Base-by-base conservation (phyloP, 352 stramenopile species). In the Aphanomyces stellatus region DNA sequence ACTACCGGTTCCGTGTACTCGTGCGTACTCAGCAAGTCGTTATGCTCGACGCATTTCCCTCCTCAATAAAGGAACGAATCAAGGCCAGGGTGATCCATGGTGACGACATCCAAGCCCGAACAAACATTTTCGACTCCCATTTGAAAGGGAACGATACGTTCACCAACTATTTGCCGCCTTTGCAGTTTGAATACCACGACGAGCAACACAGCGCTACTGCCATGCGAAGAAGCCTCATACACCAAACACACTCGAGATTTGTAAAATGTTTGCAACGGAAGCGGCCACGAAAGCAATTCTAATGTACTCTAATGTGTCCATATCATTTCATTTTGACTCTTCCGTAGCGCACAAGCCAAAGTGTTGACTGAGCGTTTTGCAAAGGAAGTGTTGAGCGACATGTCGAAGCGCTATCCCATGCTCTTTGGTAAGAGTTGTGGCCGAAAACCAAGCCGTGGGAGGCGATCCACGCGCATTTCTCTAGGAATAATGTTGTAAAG, bases 21-120 rank as follows among this genome's bases (percentile, higher is more conserved):
- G 76, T 81, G 31, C 74, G 84, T 5, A 69, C 90, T 22, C 71
- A 75, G 60, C 81, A 92, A 53, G 69, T 92, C 28, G 53, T 74
- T 7, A 68, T 75, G 27, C 67, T 92, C 42, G 81, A 90, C 51
- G 67, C 70, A 4, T 72, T 90, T 49, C 53, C 69, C 5, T 75
- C 83, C n/a, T 85, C 77, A 1, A 76, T 77, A 17, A 87, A 82
- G 55, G 81, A 90, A 59, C 90, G 90, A 68, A 75, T 89, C 62
- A 92, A 92, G 64, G 80, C 81, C 24, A 72, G 84, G 13, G 80
- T 74, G 19, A 87, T 92, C 78, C 83, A 92, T 64, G 83, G 83
- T 42, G 80, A 77, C 67, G 83, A 92, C 51, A 65, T 85, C 6
- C 72, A 65, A 31, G 75, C 80, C 5, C 77, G 83, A n/a, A 75